Evolutionary conservation across 139 green algal species (phyloP).

Genomic region (Mychonastes homosphaera): DNA sequence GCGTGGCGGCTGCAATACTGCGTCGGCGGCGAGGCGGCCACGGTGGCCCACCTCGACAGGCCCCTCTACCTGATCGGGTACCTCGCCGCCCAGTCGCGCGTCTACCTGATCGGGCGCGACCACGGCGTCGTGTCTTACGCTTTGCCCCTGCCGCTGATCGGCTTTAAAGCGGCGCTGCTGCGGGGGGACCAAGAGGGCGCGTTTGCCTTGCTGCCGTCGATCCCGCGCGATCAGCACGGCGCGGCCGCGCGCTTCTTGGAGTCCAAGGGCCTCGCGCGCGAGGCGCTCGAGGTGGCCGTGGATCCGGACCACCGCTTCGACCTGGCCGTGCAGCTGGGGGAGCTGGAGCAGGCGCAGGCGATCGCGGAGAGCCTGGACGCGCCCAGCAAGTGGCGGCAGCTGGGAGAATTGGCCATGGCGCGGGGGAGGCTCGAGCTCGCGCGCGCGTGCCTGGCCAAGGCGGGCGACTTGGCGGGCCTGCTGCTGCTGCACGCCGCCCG

Average conservation of each 20-base stretch:
- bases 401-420: conserved; percentile 43
- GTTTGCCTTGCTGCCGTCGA: conserved; percentile 35
- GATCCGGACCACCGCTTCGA: conserved; percentile 82
- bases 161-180: conserved; percentile 81
- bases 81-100: conserved; percentile 71
- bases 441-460: conserved; percentile 55
- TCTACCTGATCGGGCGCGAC: conserved; percentile 87
- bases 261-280: conserved; percentile 57
- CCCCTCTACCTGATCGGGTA: conserved; percentile 97
- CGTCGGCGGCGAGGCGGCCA: conserved; percentile 92
- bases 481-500: conserved; percentile 70
- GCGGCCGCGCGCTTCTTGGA: conserved; percentile 90
- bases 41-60: conserved; percentile 90
- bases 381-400: conserved; percentile 87
- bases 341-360: conserved; percentile 63
- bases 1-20: conserved; percentile 95
- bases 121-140: conserved; percentile 75
- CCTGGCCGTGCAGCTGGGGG: conserved; percentile 66
- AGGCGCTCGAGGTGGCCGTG: conserved; percentile 83
- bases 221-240: conserved; percentile 62
- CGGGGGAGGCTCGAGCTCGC: conserved; percentile 55
- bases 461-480: conserved; percentile 73
- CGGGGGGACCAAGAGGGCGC: conserved; percentile 38
- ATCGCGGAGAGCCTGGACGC: conserved; percentile 67
- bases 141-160: conserved; percentile 87